Evolutionary conservation across 768 basidiomycete species (phyloP).

Genomic region (Lentinula boryana): DNA sequence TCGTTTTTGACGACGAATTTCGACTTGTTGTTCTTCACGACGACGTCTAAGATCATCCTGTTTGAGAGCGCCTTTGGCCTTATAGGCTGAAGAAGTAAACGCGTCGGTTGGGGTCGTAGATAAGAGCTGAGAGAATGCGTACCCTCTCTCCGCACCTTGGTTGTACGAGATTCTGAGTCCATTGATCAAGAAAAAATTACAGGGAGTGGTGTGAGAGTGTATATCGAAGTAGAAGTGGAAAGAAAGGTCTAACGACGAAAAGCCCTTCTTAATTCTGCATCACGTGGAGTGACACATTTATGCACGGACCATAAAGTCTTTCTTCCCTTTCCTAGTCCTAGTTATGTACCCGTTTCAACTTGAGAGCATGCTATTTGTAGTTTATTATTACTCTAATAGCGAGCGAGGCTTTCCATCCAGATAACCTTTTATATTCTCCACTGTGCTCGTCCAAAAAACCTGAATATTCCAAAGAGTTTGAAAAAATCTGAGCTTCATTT

Average conservation of each 20-base stretch:
- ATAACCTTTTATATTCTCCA: constrained; percentile 52
- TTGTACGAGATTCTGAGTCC: constrained; percentile 37
- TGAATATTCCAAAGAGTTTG: constrained; percentile 11
- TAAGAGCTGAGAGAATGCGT: constrained; percentile 21
- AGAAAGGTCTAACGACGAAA: neutral
- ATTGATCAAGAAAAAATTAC: neutral
- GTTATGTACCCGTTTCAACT: too few species aligned
- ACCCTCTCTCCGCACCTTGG: constrained; percentile 74
- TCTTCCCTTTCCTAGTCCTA: too few species aligned
- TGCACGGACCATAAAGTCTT: neutral
- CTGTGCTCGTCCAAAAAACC: constrained; percentile 48
- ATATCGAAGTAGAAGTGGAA: constrained; percentile 2
- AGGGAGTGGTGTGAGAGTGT: neutral
- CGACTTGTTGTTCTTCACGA: constrained; percentile 97
- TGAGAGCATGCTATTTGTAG: neutral
- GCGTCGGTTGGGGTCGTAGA: constrained; percentile 28
- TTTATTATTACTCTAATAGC: neutral
- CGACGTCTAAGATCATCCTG: constrained; percentile 92
- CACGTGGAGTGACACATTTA: neutral
- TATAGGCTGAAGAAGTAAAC: constrained; percentile 59
- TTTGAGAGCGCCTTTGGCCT: constrained; percentile 85
- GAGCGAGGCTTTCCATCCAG: constrained; percentile 32
- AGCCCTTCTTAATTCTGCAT: neutral
- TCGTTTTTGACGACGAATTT: constrained; percentile 96
- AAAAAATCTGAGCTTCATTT: neutral